A percentile compares a stretch with the other conserved stretches of the same genome.
phyloP scores from a whole-genome alignment of 2,329 filamentous ascomycete species.

The Hyphodiscus sp. region DNA sequence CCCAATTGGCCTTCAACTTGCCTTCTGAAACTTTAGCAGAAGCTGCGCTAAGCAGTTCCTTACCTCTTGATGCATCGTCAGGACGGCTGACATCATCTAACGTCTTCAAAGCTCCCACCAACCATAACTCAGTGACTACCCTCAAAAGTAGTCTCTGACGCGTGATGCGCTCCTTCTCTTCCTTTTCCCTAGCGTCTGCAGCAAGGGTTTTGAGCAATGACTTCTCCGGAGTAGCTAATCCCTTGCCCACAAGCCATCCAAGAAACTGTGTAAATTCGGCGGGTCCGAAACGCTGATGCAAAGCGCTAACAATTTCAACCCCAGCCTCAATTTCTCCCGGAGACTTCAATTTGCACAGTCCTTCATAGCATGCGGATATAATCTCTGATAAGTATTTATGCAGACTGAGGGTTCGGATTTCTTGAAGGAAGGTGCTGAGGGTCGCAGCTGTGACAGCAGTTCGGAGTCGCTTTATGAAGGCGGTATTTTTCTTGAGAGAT shows the following conservation, averaged over 20 bases:
- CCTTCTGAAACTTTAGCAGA: constrained; percentile 56
- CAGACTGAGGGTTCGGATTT: constrained; percentile 83
- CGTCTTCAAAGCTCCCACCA: constrained; percentile 80
- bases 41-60: constrained; percentile 37
- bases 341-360: constrained; percentile 83
- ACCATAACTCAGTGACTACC: constrained; percentile 92
- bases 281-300: constrained; percentile 91
- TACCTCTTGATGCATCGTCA: constrained; percentile 50
- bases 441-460: constrained; percentile 79
- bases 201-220: constrained; percentile 69
- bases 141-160: constrained; percentile 81
- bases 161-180: constrained; percentile 87
- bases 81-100: constrained; percentile 60
- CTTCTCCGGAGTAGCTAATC: constrained; percentile 86
- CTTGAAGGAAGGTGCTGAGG: constrained; percentile 77
- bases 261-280: constrained; percentile 85
- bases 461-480: constrained; percentile 92
- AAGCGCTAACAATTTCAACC: constrained; percentile 87
- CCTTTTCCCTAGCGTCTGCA: constrained; percentile 80
- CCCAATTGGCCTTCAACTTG: constrained; percentile 47
- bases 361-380: constrained; percentile 91
- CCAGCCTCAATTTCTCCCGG: constrained; percentile 88
- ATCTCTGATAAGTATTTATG: constrained; percentile 98
- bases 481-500: constrained; percentile 95
- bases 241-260: constrained; percentile 87